Conservation (phyloP, 2,329 filamentous ascomycete genomes). For the Ceratocystiopsis sp. region DNA sequence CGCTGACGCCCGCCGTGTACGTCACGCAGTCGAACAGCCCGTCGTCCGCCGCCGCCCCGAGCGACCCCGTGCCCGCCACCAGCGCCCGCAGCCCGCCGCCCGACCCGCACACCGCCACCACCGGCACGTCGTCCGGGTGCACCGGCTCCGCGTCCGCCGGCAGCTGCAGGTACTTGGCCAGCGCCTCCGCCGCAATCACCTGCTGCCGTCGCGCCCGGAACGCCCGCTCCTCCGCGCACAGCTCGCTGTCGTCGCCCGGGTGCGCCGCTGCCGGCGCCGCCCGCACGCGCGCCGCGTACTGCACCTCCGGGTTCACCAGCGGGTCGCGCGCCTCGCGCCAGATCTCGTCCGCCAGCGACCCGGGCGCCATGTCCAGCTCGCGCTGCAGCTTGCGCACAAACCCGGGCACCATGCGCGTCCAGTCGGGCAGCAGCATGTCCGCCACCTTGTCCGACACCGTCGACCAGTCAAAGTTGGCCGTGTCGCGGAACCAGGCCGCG, state of each 20-base stretch:
- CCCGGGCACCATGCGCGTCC: constrained; percentile 59
- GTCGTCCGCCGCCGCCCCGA: constrained; percentile 66
- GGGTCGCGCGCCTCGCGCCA: constrained; percentile 85
- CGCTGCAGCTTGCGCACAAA: constrained; percentile 70
- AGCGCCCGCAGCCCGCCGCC: constrained; percentile 81
- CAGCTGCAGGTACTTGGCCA: constrained; percentile 69
- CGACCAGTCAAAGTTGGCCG: constrained; percentile 38
- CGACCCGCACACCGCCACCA: constrained; percentile 86
- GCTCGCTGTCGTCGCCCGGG: constrained; percentile 25
- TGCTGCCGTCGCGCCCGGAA: constrained; percentile 54
- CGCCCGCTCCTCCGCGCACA: constrained; percentile 68
- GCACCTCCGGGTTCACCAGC: constrained; percentile 70
- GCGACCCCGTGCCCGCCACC: constrained; percentile 77
- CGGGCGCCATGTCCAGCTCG: constrained; percentile 74
- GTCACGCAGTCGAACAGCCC: constrained; percentile 88
- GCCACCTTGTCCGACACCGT: constrained; percentile 42
- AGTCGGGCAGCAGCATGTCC: constrained; percentile 61
- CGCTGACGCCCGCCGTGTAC: constrained; percentile 89
- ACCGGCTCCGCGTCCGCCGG: constrained; percentile 28
- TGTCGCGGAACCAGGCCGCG: constrained; percentile 26
- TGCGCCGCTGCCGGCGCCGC: too few relatives aligned
- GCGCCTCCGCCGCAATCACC: constrained; percentile 45
- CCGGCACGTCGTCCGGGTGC: constrained; percentile 83
- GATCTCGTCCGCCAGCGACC: constrained; percentile 80
- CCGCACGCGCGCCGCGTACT: constrained; percentile 63